phyloP scores from a whole-genome alignment of 192 early-diverging fungal species.

The Obelidium mucronatum region DNA sequence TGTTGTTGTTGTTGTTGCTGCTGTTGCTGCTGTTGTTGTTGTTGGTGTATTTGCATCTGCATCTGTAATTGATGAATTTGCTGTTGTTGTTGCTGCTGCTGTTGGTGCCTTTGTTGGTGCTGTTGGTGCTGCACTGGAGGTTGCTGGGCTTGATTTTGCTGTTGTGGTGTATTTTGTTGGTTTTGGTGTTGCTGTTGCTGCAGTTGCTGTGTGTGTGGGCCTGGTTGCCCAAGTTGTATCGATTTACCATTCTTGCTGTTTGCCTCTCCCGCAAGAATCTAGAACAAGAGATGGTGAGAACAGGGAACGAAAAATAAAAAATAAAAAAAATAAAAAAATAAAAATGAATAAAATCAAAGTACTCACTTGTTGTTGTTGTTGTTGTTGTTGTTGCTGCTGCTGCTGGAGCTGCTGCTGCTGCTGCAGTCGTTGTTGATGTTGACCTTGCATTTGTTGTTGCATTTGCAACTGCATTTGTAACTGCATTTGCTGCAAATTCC shows the following conservation, averaged over 20 bases:
- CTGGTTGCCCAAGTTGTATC: too few relatives aligned
- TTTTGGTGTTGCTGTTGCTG: not conserved
- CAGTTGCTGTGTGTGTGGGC: too few relatives aligned
- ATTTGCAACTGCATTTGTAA: not conserved
- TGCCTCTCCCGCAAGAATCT: too few relatives aligned
- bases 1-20: not conserved
- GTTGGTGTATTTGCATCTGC: slow-evolving; percentile 1
- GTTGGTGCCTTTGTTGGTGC: not conserved
- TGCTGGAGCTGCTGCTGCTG: not conserved
- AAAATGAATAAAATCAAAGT: not conserved
- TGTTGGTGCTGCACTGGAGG: not conserved
- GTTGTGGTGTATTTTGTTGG: not conserved
- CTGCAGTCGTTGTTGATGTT: not conserved
- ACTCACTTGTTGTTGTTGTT: not conserved
- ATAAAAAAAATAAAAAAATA: not conserved
- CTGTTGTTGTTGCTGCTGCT: not conserved
- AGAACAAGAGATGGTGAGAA: too few relatives aligned
- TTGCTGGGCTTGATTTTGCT: not conserved
- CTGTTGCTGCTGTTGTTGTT: slow-evolving; percentile 1
- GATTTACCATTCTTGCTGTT: too few relatives aligned
- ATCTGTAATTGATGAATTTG: not conserved
- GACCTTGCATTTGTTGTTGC: not conserved
- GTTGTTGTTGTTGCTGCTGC: not conserved
- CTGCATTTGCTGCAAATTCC: not conserved
- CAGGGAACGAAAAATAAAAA: too few relatives aligned